Evolutionary conservation across 176 grass and related monocot species (phyloP).

Genomic region (Paspalum notatum): DNA sequence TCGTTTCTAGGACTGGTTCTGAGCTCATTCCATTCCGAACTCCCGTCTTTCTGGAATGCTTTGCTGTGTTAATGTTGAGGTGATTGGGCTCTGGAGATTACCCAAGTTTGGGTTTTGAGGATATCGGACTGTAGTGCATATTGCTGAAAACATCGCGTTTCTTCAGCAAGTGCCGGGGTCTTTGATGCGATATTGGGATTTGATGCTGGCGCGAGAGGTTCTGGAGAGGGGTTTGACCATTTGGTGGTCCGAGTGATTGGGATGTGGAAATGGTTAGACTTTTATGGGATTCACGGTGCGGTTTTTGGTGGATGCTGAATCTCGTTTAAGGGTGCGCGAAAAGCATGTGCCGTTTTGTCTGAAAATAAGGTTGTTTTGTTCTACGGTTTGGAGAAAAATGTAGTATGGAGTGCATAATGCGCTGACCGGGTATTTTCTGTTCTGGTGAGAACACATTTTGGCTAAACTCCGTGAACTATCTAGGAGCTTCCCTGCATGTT

Average conservation of each 20-base stretch:
- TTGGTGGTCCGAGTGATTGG: slow-evolving; percentile 19
- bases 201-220: neutral
- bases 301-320: neutral
- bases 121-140: neutral
- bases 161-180: neutral
- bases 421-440: slow-evolving; percentile 17
- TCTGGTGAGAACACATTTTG: neutral
- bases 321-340: neutral
- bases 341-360: neutral
- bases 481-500: neutral
- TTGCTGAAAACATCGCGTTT: slow-evolving; percentile 12
- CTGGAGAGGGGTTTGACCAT: neutral
- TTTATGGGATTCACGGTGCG: neutral
- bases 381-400: neutral
- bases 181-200: slow-evolving; percentile 11
- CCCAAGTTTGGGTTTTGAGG: neutral
- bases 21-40: neutral
- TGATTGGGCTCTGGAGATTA: slow-evolving; percentile 25
- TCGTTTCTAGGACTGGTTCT: neutral
- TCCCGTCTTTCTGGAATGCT: neutral
- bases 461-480: neutral
- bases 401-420: neutral
- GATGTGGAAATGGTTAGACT: slow-evolving; percentile 21
- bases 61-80: neutral
- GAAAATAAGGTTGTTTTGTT: neutral